Conservation (phyloP, 768 basidiomycete species). For the Tulasnella sp. region DNA sequence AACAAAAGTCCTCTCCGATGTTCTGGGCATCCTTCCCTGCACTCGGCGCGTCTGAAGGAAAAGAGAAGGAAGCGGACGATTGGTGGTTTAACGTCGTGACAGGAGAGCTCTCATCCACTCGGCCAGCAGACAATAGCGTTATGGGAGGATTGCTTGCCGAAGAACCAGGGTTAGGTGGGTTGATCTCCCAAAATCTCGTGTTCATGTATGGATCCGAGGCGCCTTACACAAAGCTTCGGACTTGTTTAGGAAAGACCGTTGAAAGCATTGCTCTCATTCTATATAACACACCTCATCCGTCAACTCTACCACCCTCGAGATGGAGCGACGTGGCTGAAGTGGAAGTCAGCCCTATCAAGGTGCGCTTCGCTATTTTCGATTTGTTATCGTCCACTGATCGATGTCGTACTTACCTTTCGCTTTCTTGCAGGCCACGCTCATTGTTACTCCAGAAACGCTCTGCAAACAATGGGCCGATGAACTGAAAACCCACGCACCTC, state of each 20-base stretch:
- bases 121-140: conserved; percentile 45
- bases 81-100: conserved; percentile 68
- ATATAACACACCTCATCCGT: conserved; percentile 66
- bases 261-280: conserved; percentile 82
- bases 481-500: conserved; percentile 71
- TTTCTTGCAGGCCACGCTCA: conserved; percentile 69
- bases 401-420: background rate
- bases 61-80: conserved; percentile 26
- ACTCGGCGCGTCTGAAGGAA: conserved; percentile 27
- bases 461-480: conserved; percentile 88
- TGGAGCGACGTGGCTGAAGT: conserved; percentile 67
- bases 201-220: background rate
- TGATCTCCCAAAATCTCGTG: background rate
- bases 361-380: conserved; percentile 40
- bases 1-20: conserved; percentile 42
- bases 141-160: conserved; percentile 83
- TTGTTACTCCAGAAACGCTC: conserved; percentile 80
- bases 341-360: conserved; percentile 74
- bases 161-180: conserved; percentile 70
- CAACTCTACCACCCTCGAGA: conserved; percentile 51
- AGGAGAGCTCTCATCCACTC: conserved; percentile 49
- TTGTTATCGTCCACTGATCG: background rate
- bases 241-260: conserved; percentile 70
- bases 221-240: conserved; percentile 36
- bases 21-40: conserved; percentile 55